Evolutionary conservation across 352 stramenopile species (phyloP), one percentile per base, ranked within the genome.

Genomic region (Phytopythium montanum): DNA sequence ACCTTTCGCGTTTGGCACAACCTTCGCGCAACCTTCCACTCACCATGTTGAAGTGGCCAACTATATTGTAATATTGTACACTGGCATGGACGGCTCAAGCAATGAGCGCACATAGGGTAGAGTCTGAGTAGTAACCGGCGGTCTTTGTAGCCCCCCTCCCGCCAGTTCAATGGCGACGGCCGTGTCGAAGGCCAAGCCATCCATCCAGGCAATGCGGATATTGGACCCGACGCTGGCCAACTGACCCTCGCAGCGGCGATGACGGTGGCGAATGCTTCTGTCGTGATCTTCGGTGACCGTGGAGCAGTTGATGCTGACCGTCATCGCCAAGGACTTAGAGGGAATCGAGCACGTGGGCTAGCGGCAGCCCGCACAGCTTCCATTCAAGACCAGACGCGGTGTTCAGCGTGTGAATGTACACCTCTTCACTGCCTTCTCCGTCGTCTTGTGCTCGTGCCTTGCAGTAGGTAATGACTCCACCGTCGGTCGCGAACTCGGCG

Each of bases 341-440:
- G 8, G 19, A 18, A 0, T 52, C 62, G n/a, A 87, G 66, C 14
- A 85, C 62, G 34, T 85, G 64, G 28, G 66, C 73, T 23, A 89
- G 66, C 29, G 69, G 60, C 25, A 90, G 59, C 1, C 80, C 77
- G 12, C 68, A 52, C 3, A 90, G 58, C 62, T 90, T 90, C 18
- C 80, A 71, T 36, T 70, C 46, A n/a, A 90, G 58, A 1, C 80
- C 80, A 0, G 75, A 87, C 8, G 75, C 72, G 0, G 77, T 88
- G 62, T 90, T 90, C 3, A 90, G 64, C 16, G 80, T 90, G 34
- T 90, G 80, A 3, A 90, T 70, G 53, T 74, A 84, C 21, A 79
- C 33, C 14, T 56, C 57, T 0, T 36, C 3, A 18, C 1, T 28
- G 5, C 7, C 28, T 31, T 45, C 39, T 1, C 28, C 13, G 1